Evolutionary conservation across 805 yeast species (phyloP), one percentile per base, ranked within the genome.

Genomic region (Cyberlindnera lachancei): DNA sequence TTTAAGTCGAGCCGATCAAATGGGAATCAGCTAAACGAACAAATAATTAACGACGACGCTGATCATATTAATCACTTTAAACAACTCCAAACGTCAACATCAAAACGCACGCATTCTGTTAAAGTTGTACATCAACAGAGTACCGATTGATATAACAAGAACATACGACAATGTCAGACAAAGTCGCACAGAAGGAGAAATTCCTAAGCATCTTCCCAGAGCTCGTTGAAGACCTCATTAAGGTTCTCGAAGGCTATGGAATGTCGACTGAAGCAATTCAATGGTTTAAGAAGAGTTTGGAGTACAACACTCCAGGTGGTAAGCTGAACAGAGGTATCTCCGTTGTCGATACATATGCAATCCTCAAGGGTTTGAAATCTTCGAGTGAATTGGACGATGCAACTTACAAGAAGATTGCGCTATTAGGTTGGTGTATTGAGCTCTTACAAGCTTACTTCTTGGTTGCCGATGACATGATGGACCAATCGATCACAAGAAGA

Each of bases 391-490:
- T 88, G 36, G 42, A 67, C 8, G 68, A 55, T 14, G 83, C 65
- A 20, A 92, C 86, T 53, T 90, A 87, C 66, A 75, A 75, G 58
- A 79, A 77, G 50, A 83, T 85, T 23, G 92, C 96, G 8, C 65
- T 88, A 30, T 69, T 92, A 44, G 98, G 98, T 15, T 92, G 98
- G 98, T 70, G 86, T 48, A 76, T 92, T 46, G 98, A 92, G 64
- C 70, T 92, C 44, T 68, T 90, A 47, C 98, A 90, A 64, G 97
- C 96, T 2, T 92, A 85, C 59, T 92, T 92, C 69, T 70, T 92
- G 51, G 97, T 92, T 36, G 94, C 97, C 20, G 98, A 92, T 58
- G 98, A 92, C 58, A 92, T 92, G 77, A 92, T 92, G 98, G 98
- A 92, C 59, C 75, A 77, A 46, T 83, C 95, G 21, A 81, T 85